Evolutionary conservation across 192 early-diverging fungal species (phyloP), one percentile per base, ranked within the genome.

Genomic region (Entomortierella chlamydospora): DNA sequence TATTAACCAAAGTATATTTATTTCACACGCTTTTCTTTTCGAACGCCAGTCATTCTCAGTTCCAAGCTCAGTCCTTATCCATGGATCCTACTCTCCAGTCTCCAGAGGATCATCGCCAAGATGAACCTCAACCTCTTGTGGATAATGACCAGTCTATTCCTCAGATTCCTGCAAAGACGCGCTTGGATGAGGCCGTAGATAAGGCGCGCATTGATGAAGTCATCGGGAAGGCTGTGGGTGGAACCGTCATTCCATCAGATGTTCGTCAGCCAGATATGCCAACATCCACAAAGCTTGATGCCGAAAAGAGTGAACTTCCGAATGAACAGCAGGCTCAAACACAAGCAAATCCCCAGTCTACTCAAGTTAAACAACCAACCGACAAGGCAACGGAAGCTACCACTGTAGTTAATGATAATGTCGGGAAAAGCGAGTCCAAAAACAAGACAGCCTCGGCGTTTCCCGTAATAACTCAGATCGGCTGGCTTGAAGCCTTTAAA

Each of bases 401-500:
- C 2, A 47, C 31, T 4, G 31, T 53, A 41, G 54, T 18, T 30
- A 47, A 61, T 4, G 55, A 30, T 28, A 47, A 45, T 45, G 56
- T 63, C n/a, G 23, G 28, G 29, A 4, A 61, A 25, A 60, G 68
- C 12, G 23, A 57, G 28, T 37, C 67, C 34, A 79, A 70, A 53
- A 55, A 61, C 29, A 52, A 25, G 23, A 69, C 45, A 2, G 52
- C 53, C 25, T 68, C 68, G 23, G 67, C 67, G 39, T 70, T 55
- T 33, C 76, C 76, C 28, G 57, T 20, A 2, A 51, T 43, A 30
- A 55, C 76, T 17, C 67, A 68, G 11, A 61, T 79, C 42, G 76
- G 76, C 13, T 79, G 76, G 76, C 20, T 79, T 4, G 76, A 79
- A 28, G 76, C 76, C 2, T 79, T 70, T 68, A 79, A 79, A 37